Percentiles rank a stretch among this genome's conserved stretches.
phyloP scores from a whole-genome alignment of 306 rosid genomes.

The Lathyrus aphaca region DNA sequence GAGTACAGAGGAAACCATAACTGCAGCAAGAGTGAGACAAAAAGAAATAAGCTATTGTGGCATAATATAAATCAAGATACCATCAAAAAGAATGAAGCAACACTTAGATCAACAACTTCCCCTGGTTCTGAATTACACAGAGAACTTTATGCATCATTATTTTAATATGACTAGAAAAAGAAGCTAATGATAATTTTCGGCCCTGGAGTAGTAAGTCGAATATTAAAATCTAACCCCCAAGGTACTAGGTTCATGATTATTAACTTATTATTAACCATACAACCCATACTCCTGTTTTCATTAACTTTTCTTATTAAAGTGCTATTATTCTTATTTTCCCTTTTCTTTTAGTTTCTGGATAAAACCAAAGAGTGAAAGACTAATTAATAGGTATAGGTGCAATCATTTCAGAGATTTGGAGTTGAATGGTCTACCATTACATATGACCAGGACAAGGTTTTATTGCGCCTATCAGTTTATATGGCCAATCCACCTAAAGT shows the following conservation, averaged over 20 bases:
- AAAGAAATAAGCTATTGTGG: constrained; percentile 29
- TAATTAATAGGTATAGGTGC: constrained; percentile 3
- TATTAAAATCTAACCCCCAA: not conserved
- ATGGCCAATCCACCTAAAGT: not conserved
- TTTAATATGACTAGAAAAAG: constrained; percentile 1
- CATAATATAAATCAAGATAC: not conserved
- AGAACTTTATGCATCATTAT: not conserved
- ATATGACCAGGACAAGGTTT: not conserved
- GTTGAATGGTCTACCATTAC: not conserved
- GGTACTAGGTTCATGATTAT: not conserved
- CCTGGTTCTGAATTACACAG: too few species aligned
- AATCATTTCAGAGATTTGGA: not conserved
- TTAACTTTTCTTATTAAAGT: not conserved
- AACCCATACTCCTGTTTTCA: not conserved
- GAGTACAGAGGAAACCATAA: constrained; percentile 90
- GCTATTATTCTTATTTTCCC: too few species aligned
- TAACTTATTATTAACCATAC: not conserved
- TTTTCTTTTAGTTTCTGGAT: too few species aligned
- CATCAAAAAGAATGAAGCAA: not conserved
- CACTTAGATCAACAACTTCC: not conserved
- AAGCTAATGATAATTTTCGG: not conserved
- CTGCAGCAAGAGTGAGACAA: constrained; percentile 53
- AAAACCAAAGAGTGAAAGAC: too few species aligned
- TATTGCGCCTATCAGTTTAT: not conserved
- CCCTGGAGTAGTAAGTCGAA: not conserved